phyloP scores from a whole-genome alignment of 164 flowering plant genomes.

The Vitis rupestris region DNA sequence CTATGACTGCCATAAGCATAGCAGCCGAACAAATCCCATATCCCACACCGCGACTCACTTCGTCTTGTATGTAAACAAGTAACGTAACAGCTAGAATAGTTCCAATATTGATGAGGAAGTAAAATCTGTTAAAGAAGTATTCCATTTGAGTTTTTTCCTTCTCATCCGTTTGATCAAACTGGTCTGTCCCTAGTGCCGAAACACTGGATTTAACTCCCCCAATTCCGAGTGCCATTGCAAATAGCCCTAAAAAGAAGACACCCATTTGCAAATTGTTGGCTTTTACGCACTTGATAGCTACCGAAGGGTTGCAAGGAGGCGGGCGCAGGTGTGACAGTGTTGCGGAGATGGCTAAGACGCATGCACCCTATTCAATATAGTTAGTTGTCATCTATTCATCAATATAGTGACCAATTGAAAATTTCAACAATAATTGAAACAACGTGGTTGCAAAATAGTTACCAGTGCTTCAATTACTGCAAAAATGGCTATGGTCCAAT shows the following conservation, averaged over 20 bases:
- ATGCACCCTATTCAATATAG: background rate
- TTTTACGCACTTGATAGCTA: background rate
- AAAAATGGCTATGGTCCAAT: conserved; percentile 6
- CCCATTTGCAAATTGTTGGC: conserved; percentile 5
- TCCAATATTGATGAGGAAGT: conserved; percentile 22
- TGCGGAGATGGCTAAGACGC: conserved; percentile 8
- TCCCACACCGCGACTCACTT: conserved; percentile 25
- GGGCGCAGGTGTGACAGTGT: conserved; percentile 10
- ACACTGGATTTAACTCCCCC: conserved; percentile 16
- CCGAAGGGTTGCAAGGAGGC: conserved; percentile 3
- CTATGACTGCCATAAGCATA: conserved; percentile 13
- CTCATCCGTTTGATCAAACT: conserved; percentile 10
- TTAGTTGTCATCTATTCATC: background rate
- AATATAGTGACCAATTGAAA: no score
- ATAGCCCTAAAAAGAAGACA: background rate
- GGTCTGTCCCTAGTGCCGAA: conserved; percentile 13
- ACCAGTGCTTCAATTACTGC: background rate
- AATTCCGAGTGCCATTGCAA: conserved; percentile 1
- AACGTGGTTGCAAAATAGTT: no score
- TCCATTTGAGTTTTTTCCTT: conserved; percentile 11
- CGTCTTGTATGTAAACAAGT: conserved; percentile 27
- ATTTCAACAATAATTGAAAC: no score
- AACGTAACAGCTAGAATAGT: conserved; percentile 24
- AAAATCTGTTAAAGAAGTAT: conserved; percentile 21
- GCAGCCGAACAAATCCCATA: conserved; percentile 23